Percentiles rank a stretch among this genome's conserved stretches.
These are phyloP conservation scores for Boletus edulis DNA, from an alignment of 768 basidiomycete genomes.

Conservation along the genomic window DNA sequence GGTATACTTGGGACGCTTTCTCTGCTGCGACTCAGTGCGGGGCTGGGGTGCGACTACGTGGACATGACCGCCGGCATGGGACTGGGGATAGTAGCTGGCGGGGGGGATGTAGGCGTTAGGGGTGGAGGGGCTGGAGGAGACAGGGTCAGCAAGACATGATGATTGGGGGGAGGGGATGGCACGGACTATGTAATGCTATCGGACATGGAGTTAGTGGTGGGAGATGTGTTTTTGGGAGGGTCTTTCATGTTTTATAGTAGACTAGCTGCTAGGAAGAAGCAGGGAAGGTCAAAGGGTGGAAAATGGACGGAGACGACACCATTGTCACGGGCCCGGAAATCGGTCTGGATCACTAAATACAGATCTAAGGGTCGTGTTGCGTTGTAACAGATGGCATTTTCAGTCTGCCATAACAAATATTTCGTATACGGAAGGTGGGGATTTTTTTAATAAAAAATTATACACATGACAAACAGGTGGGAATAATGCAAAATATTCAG, in stretches of 20 bases:
- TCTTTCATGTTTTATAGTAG: slow-evolving; percentile 53
- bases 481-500: slow-evolving; percentile 14
- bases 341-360: slow-evolving; percentile 57
- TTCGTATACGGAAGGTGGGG: slow-evolving; percentile 42
- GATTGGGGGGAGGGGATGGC: slow-evolving; percentile 6
- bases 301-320: slow-evolving; percentile 39
- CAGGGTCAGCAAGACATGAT: neutral
- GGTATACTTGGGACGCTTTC: slow-evolving; percentile 90
- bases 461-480: slow-evolving; percentile 26
- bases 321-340: slow-evolving; percentile 42
- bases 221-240: slow-evolving; percentile 35
- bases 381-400: slow-evolving; percentile 42
- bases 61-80: slow-evolving; percentile 34
- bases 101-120: slow-evolving; percentile 41
- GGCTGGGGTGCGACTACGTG: slow-evolving; percentile 50
- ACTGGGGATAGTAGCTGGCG: slow-evolving; percentile 38
- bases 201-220: slow-evolving; percentile 44
- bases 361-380: slow-evolving; percentile 74
- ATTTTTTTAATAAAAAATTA: slow-evolving; percentile 41
- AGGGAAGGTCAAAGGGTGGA: slow-evolving; percentile 35
- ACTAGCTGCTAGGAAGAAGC: slow-evolving; percentile 25
- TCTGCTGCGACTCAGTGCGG: slow-evolving; percentile 50
- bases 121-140: slow-evolving; percentile 33
- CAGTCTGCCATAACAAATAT: slow-evolving; percentile 38
- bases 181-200: slow-evolving; percentile 58